phyloP scores from a whole-genome alignment of 306 rosid genomes.

The Leucaena leucocephala region DNA sequence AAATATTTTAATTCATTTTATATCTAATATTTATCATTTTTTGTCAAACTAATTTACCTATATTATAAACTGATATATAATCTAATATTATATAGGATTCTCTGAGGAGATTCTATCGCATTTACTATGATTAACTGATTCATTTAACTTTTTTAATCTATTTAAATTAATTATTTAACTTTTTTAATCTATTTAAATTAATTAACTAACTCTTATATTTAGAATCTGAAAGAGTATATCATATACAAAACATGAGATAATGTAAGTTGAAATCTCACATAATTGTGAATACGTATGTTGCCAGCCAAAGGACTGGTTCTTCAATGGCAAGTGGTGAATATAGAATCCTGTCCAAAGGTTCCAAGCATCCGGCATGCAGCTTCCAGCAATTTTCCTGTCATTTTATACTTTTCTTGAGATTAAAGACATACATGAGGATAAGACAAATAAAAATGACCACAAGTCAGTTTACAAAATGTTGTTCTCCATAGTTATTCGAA shows the following conservation, averaged over 20 bases:
- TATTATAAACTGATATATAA: too few species aligned
- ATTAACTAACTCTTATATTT: too few species aligned
- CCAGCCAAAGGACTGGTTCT: constrained; percentile 31
- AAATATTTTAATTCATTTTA: too few species aligned
- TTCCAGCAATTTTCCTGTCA: constrained; percentile 86
- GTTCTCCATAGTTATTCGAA: not conserved
- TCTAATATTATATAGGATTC: too few species aligned
- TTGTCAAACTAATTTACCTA: too few species aligned
- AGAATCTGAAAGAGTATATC: too few species aligned
- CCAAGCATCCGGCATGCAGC: constrained; percentile 82
- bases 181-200: too few species aligned
- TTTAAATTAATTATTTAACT: too few species aligned
- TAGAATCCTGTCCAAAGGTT: constrained; percentile 70
- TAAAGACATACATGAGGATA: constrained; percentile 3
- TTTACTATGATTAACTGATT: too few species aligned
- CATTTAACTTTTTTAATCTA: too few species aligned
- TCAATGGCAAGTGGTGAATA: constrained; percentile 78
- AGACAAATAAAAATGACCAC: not conserved
- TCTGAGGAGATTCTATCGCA: too few species aligned
- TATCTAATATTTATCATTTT: too few species aligned
- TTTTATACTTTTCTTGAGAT: constrained; percentile 31
- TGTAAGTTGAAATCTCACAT: constrained; percentile 45
- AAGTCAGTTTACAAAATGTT: not conserved
- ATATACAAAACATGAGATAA: not conserved
- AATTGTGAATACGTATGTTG: constrained; percentile 3